Evolutionary conservation across 306 rosid genomes (phyloP).

Genomic region (Gleditsia sinensis): DNA sequence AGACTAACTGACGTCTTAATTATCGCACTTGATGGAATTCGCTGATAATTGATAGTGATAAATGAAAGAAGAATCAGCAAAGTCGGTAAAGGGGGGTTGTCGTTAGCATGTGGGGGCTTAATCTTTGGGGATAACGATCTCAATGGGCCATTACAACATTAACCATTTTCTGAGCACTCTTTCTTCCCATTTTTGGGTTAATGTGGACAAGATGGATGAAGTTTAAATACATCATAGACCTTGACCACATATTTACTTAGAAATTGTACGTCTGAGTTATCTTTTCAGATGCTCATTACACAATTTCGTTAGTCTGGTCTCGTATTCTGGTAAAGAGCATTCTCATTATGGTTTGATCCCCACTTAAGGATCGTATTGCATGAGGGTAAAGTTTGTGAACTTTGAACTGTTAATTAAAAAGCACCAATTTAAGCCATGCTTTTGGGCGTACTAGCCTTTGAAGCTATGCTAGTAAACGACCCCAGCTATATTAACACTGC

Average conservation of each 20-base stretch:
- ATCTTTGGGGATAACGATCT: slow-evolving; percentile 24
- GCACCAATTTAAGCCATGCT: slow-evolving; percentile 9
- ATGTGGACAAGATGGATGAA: slow-evolving; percentile 25
- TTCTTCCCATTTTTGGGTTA: slow-evolving; percentile 20
- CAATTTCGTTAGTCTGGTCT: not conserved
- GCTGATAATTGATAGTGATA: not conserved
- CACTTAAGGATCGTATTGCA: not conserved
- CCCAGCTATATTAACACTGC: not conserved
- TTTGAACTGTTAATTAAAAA: not conserved
- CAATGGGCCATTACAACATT: slow-evolving; percentile 16
- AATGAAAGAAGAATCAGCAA: not conserved
- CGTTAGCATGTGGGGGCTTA: slow-evolving; percentile 23
- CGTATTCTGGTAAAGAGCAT: not conserved
- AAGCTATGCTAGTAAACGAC: slow-evolving; percentile 25
- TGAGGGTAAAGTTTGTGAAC: not conserved
- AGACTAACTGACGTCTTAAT: not conserved
- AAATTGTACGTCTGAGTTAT: slow-evolving; percentile 3
- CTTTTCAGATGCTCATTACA: slow-evolving; percentile 21
- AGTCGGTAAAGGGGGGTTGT: slow-evolving; percentile 22
- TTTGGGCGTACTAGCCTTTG: slow-evolving; percentile 20
- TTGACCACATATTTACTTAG: not conserved
- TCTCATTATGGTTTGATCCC: not conserved
- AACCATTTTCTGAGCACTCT: slow-evolving; percentile 17
- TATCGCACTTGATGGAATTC: not conserved
- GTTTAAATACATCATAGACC: slow-evolving; percentile 6